Base-by-base conservation (phyloP, 2,329 filamentous ascomycete species). In the Bimuria novae-zelandiae region DNA sequence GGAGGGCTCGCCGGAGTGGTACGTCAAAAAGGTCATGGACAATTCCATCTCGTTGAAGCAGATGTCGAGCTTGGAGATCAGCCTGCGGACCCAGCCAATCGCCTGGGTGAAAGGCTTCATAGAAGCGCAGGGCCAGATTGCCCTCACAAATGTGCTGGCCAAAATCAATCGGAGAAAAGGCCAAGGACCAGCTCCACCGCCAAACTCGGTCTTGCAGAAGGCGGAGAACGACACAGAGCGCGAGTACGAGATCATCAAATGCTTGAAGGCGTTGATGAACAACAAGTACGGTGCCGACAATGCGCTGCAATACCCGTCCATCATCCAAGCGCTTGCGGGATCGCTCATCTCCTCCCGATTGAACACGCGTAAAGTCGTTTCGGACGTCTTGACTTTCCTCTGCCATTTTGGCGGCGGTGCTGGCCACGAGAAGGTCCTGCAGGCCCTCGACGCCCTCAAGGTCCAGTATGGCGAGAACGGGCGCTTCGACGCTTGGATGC, bases 271-370 rank as follows among this genome's bases (percentile, higher is more conserved):
- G 27, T 77, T 97, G 52, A 96, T 97, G 89, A 99, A 99, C 84
- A 99, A 97, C 83, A 97, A 96, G 73, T 97, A 96, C 73, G 94
- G 94, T 56, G 94, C 94, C 56, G 94, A 99, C 71, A 92, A 99
- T 81, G 94, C 94, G 16, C 80, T 99, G 52, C 81, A 85, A 55
- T 92, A 97, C 70, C 89, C 94, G 69, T 90, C 93, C 70, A 90
- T 97, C 58, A 88, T 97, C 58, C 86, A 95, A 51, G 90, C 94
- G 1, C 81, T 99, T 39, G 90, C 89, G 44, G 92, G 86, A 19
- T 96, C 91, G 30, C 80, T 99, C 52, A 90, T 92, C 48, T 96
- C 92, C 8, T 89, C 92, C 7, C 86, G 94, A 46, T 80, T 99
- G 52, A 94, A 92, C 43, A 97, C 94, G 1, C 82, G 94, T 65